Conservation (phyloP, 2,329 filamentous ascomycete genomes). For the Fusarium coffeatum region DNA sequence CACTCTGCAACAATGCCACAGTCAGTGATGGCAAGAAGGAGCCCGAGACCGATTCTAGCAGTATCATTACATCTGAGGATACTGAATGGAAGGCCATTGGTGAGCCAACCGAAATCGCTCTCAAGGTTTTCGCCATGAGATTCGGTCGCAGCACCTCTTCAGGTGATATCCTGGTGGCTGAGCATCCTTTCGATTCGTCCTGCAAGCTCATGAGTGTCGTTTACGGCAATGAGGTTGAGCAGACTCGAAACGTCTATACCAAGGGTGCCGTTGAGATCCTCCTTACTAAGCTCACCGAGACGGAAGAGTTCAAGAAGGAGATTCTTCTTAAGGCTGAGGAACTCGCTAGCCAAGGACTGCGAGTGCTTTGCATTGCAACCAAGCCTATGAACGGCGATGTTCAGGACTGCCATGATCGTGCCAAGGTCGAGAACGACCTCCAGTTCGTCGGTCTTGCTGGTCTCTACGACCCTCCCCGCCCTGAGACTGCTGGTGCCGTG, state of each 20-base stretch:
- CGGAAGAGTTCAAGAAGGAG: constrained; percentile 58
- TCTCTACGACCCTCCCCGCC: constrained; percentile 77
- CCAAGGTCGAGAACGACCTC: constrained; percentile 66
- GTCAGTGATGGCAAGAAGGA: constrained; percentile 63
- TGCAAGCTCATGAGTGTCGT: constrained; percentile 82
- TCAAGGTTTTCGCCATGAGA: constrained; percentile 78
- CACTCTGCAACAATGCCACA: constrained; percentile 70
- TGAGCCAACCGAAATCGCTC: constrained; percentile 78
- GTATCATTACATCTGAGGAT: constrained; percentile 59
- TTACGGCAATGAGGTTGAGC: constrained; percentile 57
- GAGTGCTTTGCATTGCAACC: constrained; percentile 74
- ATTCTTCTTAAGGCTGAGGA: constrained; percentile 64
- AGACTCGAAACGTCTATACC: constrained; percentile 60
- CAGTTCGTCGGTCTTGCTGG: constrained; percentile 77
- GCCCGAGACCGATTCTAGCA: constrained; percentile 59
- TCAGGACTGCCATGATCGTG: constrained; percentile 60
- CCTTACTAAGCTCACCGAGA: constrained; percentile 62
- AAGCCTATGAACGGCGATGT: constrained; percentile 55
- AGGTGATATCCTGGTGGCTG: constrained; percentile 65
- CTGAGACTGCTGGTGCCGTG: constrained; percentile 72
- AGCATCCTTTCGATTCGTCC: constrained; percentile 79
- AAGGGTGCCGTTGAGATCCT: constrained; percentile 71
- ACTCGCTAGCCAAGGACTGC: constrained; percentile 72
- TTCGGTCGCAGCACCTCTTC: constrained; percentile 66
- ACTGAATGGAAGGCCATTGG: constrained; percentile 69